These are phyloP conservation scores for Pythium aristosporum DNA, from an alignment of 352 stramenopile genomes.

Conservation along the genomic window DNA sequence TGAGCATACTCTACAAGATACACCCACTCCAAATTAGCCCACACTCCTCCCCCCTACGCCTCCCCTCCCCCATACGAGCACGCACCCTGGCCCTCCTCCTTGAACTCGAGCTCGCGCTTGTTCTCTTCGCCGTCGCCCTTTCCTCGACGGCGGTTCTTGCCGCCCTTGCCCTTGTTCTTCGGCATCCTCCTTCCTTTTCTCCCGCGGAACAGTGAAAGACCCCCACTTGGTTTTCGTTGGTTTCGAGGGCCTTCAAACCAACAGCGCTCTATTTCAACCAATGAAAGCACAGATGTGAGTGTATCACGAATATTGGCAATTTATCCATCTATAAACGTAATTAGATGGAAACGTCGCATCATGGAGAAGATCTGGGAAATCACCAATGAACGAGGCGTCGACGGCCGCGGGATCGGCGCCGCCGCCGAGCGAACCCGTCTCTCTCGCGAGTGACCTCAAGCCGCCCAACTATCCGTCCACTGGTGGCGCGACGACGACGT, in stretches of 20 bases:
- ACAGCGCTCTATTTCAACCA: constrained; percentile 23
- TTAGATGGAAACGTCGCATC: background rate
- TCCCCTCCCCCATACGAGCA: constrained; percentile 30
- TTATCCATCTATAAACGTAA: constrained; percentile 2
- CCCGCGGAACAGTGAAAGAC: background rate
- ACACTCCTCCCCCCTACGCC: no score
- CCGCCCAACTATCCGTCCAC: constrained; percentile 26
- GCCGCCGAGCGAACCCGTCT: constrained; percentile 11
- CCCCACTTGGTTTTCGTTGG: constrained; percentile 25
- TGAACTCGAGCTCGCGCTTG: constrained; percentile 99
- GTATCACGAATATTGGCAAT: constrained; percentile 1
- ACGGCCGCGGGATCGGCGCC: background rate
- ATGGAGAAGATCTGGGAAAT: background rate
- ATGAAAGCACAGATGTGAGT: background rate
- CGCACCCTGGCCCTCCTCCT: constrained; percentile 97
- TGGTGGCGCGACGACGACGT: background rate
- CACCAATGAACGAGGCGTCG: background rate
- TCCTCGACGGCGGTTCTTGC: constrained; percentile 97
- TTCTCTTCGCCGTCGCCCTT: constrained; percentile 99
- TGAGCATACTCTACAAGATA: constrained; percentile 94
- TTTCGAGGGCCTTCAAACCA: constrained; percentile 19
- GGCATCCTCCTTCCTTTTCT: constrained; percentile 36
- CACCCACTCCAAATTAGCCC: constrained; percentile 1
- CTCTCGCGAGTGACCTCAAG: constrained; percentile 20
- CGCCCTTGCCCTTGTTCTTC: constrained; percentile 96